Base-by-base conservation (phyloP, 2,329 filamentous ascomycete genomes). In the Alternaria sp. region DNA sequence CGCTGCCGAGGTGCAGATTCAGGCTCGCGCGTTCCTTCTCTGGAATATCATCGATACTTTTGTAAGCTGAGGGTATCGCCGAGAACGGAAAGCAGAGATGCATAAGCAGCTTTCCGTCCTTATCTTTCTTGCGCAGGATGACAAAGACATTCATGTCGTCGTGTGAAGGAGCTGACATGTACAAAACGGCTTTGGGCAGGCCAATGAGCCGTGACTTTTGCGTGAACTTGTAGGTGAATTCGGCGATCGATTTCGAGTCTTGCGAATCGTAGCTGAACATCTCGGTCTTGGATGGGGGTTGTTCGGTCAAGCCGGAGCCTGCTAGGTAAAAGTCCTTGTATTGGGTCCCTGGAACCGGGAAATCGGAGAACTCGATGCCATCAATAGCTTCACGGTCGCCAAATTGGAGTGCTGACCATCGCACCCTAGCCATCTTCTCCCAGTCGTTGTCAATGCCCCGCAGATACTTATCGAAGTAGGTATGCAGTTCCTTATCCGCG, bases 41-140 rank as follows among this genome's bases (percentile, higher is more conserved):
- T 83, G 90, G 73, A 86, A 88, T 80, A 86, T 90, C 60, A 86
- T 90, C 82, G 82, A 87, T 77, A 1, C 74, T 76, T 52, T 64
- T 66, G 46, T 58, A 58, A 1, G 23, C 26, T 23, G 76, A 66
- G 0, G 78, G 76, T 0, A 75, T 70, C 0, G 75, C 72, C 4
- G 76, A 70, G 64, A 79, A 76, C 0, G 84, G 83, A 51, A 86
- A 81, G 76, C 54, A 58, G 46, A 58, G 46, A 13, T 58, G 56
- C 46, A 58, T 51, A 12, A 85, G 64, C 0, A 76, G 65, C 15
- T 83, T 82, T 1, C 84, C 83, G 5, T 81, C 67, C 12, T 72
- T 77, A 50, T 83, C 81, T 15, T 78, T 69, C 69, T 86, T 86
- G 7, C 82, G 76, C 4, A 86, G 56, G 8, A 82, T 78, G 5